These are phyloP conservation scores for Erythrophleum fordii DNA, from an alignment of 306 rosid species.

Conservation along the genomic window DNA sequence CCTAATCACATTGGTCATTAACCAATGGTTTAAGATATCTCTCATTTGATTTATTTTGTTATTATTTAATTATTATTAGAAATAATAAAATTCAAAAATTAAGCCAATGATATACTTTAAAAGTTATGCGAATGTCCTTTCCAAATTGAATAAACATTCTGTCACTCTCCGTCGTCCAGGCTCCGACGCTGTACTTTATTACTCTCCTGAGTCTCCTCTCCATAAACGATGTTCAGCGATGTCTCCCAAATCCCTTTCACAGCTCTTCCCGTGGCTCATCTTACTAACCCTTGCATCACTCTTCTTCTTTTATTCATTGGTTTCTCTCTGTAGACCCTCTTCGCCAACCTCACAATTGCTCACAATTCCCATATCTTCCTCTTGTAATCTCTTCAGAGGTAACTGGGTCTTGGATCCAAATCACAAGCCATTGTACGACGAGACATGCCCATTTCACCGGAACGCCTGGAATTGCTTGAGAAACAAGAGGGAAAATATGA, in stretches of 20 bases:
- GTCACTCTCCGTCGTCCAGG: no score
- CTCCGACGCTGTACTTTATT: not conserved
- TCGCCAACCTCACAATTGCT: constrained; percentile 26
- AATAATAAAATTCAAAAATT: no score
- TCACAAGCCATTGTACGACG: constrained; percentile 69
- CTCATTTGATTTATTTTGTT: no score
- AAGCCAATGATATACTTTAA: no score
- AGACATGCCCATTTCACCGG: constrained; percentile 83
- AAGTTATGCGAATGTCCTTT: no score
- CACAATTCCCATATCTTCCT: constrained; percentile 32
- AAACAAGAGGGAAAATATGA: constrained; percentile 73
- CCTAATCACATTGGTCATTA: no score
- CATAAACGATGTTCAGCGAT: constrained; percentile 41
- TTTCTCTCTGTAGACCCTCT: constrained; percentile 43
- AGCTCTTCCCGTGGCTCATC: constrained; percentile 68
- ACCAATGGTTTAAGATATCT: no score
- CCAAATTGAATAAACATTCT: no score
- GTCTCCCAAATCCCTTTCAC: constrained; percentile 64
- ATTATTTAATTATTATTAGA: no score
- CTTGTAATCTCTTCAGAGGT: constrained; percentile 67
- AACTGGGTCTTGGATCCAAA: constrained; percentile 68
- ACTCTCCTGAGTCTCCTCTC: not conserved
- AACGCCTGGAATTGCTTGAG: constrained; percentile 91
- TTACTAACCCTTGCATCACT: constrained; percentile 53
- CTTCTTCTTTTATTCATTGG: constrained; percentile 55